These are phyloP conservation scores for Populus trichocarpa DNA, from an alignment of 441 rosid species.

Conservation along the genomic window DNA sequence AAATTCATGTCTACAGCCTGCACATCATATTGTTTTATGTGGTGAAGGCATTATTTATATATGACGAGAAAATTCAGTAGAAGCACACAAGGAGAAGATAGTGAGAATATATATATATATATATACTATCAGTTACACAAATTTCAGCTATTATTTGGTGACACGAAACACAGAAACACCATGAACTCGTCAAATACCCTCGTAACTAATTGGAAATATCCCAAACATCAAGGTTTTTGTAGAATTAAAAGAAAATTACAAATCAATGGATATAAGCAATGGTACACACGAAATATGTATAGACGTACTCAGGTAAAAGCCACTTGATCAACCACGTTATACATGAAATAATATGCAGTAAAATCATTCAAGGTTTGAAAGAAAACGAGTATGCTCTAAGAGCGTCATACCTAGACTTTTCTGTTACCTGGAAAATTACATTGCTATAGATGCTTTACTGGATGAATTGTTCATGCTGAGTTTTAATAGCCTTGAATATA, in stretches of 20 bases:
- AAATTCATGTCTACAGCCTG: constrained; percentile 94
- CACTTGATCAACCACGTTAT: neutral
- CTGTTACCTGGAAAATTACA: neutral
- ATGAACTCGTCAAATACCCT: neutral
- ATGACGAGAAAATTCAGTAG: neutral
- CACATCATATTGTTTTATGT: neutral
- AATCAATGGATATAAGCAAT: neutral
- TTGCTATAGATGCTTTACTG: neutral
- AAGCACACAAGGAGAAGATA: neutral
- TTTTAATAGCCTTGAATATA: neutral
- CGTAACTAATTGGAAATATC: neutral
- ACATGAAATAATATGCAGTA: neutral
- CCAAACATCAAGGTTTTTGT: neutral
- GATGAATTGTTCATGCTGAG: neutral
- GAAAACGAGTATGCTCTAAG: neutral
- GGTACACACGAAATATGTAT: neutral
- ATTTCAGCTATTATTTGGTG: neutral
- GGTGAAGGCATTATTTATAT: neutral
- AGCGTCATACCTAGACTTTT: neutral
- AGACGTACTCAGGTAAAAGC: neutral
- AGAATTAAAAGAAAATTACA: neutral
- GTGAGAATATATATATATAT: neutral
- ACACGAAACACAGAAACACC: neutral
- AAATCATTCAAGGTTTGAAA: neutral
- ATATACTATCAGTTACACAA: neutral